phyloP scores from a whole-genome alignment of 331 rosid genomes.

The Quercus phellos region DNA sequence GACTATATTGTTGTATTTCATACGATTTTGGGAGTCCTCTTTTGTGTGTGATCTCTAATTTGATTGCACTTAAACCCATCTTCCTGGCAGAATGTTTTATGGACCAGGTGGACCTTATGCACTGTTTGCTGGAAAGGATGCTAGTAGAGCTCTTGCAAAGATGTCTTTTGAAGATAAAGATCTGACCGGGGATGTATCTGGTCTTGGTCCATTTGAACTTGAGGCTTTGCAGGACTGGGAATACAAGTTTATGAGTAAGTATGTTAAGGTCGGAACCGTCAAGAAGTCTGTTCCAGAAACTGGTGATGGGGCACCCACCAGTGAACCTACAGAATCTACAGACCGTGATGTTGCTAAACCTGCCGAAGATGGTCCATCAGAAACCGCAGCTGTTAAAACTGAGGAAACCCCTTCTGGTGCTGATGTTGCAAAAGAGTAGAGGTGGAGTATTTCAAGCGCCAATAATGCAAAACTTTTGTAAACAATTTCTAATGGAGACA shows the following conservation, averaged over 20 bases:
- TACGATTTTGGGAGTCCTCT: not conserved
- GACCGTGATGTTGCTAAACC: slow-evolving; percentile 38
- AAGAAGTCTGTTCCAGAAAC: slow-evolving; percentile 36
- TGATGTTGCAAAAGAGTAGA: slow-evolving; percentile 30
- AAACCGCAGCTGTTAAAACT: slow-evolving; percentile 37
- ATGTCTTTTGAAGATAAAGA: slow-evolving; percentile 93
- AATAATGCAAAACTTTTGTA: slow-evolving; percentile 3
- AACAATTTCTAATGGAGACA: slow-evolving; percentile 12
- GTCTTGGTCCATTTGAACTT: slow-evolving; percentile 73
- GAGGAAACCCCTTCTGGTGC: slow-evolving; percentile 43
- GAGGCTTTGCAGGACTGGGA: slow-evolving; percentile 96
- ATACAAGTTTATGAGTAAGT: slow-evolving; percentile 85
- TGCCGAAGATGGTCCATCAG: slow-evolving; percentile 45
- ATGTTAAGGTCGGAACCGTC: slow-evolving; percentile 72
- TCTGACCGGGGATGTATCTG: slow-evolving; percentile 74
- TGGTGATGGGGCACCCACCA: slow-evolving; percentile 40
- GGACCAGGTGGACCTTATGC: slow-evolving; percentile 97
- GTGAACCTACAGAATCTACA: slow-evolving; percentile 46
- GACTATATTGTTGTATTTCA: not conserved
- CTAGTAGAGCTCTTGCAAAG: slow-evolving; percentile 91
- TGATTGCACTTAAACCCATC: slow-evolving; percentile 1
- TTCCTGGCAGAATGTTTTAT: slow-evolving; percentile 64
- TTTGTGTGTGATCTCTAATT: not conserved
- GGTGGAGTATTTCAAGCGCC: not conserved
- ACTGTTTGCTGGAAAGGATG: slow-evolving; percentile 85